Evolutionary conservation across 139 green algal genomes (phyloP).

Genomic region (Medakamo hakoo): DNA sequence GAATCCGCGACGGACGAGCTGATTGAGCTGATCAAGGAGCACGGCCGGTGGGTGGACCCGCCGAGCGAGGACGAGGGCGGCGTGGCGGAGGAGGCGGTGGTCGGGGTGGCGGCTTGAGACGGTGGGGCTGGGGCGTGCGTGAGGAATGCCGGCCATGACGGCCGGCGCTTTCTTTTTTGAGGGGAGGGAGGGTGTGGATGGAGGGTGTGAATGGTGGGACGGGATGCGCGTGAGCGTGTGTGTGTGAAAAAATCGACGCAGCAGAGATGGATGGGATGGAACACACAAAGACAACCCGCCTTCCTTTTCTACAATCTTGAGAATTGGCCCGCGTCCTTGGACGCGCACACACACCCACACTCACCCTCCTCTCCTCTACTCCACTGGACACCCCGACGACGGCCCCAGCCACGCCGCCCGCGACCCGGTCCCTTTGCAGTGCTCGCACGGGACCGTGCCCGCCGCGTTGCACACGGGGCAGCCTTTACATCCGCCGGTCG

Average conservation of each 20-base stretch:
- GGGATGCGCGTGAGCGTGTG: neutral
- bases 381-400: neutral
- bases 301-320: neutral
- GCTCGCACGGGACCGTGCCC: neutral
- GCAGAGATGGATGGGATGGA: no score
- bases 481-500: slow-evolving; percentile 10
- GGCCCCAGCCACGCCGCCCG: neutral
- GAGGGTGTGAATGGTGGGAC: neutral
- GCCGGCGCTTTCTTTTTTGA: neutral
- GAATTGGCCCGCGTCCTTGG: neutral
- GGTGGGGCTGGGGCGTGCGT: neutral
- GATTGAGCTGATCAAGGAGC: slow-evolving; percentile 89
- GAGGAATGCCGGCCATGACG: neutral
- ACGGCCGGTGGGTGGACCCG: slow-evolving; percentile 50
- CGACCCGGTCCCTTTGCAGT: neutral
- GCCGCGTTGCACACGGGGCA: slow-evolving; percentile 14
- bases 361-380: neutral
- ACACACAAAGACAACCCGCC: no score
- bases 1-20: slow-evolving; percentile 71
- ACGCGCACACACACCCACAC: neutral
- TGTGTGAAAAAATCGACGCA: no score
- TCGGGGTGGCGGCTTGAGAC: slow-evolving; percentile 10
- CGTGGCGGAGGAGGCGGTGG: slow-evolving; percentile 9
- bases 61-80: slow-evolving; percentile 48
- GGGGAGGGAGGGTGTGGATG: neutral